These are phyloP conservation scores for Cyberlindnera galapagoensis DNA, from an alignment of 805 yeast species.

Conservation along the genomic window DNA sequence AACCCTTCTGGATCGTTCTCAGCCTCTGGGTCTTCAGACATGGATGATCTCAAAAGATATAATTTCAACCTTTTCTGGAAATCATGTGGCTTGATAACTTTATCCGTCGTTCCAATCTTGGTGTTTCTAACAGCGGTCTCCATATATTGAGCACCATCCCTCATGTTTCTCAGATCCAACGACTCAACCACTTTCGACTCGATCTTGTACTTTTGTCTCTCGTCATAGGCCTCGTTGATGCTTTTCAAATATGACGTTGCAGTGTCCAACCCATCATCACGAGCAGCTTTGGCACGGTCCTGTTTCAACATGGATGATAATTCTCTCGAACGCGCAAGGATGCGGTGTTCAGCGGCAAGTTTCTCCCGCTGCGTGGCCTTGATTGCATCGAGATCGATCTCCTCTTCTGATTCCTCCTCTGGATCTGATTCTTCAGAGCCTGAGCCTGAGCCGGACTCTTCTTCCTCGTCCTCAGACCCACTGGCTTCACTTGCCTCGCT, in stretches of 20 bases:
- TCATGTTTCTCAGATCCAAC: conserved; percentile 59
- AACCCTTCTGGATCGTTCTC: conserved; percentile 20
- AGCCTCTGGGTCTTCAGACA: conserved; percentile 16
- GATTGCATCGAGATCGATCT: conserved; percentile 7
- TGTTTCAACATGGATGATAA: conserved; percentile 24
- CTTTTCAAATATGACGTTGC: conserved; percentile 38
- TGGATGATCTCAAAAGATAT: conserved; percentile 31
- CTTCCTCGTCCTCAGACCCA: conserved; percentile 7
- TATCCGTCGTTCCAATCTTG: conserved; percentile 49
- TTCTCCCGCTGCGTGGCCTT: conserved; percentile 3
- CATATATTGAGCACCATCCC: conserved; percentile 54
- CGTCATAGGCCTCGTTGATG: conserved; percentile 41
- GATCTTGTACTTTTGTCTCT: conserved; percentile 31
- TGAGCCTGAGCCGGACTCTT: conserved; percentile 8
- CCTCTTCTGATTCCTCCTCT: conserved; percentile 8
- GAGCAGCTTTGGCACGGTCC: conserved; percentile 45
- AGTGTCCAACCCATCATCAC: conserved; percentile 49
- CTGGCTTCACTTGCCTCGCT: conserved; percentile 5
- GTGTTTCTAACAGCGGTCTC: conserved; percentile 57
- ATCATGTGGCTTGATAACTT: conserved; percentile 42
- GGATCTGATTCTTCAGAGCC: conserved; percentile 10
- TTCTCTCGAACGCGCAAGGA: conserved; percentile 27
- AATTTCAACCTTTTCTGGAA: conserved; percentile 34
- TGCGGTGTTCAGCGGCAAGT: conserved; percentile 21
- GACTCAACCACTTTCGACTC: conserved; percentile 40